Conservation (phyloP, 1,284 basidiomycete species). For the Irpex rosettiformis region DNA sequence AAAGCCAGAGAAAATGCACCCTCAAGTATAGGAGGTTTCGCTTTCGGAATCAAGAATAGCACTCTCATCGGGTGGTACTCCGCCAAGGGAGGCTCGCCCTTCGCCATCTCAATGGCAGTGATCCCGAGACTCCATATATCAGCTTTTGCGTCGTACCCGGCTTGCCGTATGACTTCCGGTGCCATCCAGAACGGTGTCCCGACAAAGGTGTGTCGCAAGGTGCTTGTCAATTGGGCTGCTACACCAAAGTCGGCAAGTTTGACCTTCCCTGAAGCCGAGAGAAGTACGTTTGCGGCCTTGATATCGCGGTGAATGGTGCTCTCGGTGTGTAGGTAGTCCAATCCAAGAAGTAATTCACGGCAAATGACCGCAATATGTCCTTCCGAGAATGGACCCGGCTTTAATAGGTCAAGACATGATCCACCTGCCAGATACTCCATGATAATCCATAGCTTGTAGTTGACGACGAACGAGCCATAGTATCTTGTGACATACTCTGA, state of each 20-base stretch:
- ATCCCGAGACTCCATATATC: constrained; percentile 98
- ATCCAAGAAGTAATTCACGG: constrained; percentile 89
- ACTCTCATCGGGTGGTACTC: constrained; percentile 97
- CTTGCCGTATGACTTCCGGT: constrained; percentile 94
- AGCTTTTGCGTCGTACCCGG: constrained; percentile 94
- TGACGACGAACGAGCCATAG: constrained; percentile 95
- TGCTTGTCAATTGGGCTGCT: constrained; percentile 87
- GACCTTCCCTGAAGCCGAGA: constrained; percentile 88
- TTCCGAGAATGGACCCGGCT: constrained; percentile 88
- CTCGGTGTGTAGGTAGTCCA: constrained; percentile 93
- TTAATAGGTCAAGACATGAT: constrained; percentile 95
- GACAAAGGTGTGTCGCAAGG: constrained; percentile 90
- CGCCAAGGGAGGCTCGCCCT: constrained; percentile 89
- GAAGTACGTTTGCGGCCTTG: constrained; percentile 95
- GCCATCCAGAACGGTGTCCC: constrained; percentile 99
- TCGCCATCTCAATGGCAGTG: constrained; percentile 94
- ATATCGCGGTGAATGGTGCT: constrained; percentile 98
- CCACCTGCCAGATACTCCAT: constrained; percentile 99
- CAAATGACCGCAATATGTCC: constrained; percentile 92
- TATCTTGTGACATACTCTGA: constrained; percentile 96
- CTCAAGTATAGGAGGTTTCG: constrained; percentile 90
- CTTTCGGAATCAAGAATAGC: constrained; percentile 93
- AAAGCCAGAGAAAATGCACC: constrained; percentile 82
- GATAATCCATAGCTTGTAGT: constrained; percentile 98
- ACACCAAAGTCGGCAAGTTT: constrained; percentile 98